phyloP scores from a whole-genome alignment of 2,329 filamentous ascomycete species.

The Diaporthe amygdali region DNA sequence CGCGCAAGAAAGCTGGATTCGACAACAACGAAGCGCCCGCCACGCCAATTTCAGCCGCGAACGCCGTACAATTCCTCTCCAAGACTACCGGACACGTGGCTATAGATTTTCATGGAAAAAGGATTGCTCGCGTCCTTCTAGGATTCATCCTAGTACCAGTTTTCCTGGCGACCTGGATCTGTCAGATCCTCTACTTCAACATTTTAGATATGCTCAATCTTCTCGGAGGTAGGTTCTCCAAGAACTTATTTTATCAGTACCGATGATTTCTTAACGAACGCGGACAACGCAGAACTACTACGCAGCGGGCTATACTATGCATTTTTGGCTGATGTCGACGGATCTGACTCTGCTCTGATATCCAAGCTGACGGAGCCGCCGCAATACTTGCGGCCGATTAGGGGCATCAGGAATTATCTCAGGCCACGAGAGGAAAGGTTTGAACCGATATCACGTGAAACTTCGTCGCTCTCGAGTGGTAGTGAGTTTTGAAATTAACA shows the following conservation, averaged over 20 bases:
- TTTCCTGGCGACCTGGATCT: neutral
- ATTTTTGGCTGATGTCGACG: neutral
- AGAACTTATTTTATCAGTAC: neutral
- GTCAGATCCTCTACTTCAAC: neutral
- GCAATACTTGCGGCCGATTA: neutral
- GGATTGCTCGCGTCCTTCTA: neutral
- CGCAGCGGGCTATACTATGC: neutral
- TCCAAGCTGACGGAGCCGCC: neutral
- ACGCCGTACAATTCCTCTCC: neutral
- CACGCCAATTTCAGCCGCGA: neutral
- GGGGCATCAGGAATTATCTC: neutral
- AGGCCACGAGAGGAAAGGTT: rapidly evolving
- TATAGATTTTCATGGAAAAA: neutral
- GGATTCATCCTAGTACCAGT: neutral
- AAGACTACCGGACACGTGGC: too few relatives aligned
- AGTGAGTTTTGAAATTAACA: too few relatives aligned
- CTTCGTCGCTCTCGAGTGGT: too few relatives aligned
- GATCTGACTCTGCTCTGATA: neutral
- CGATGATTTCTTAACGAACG: neutral
- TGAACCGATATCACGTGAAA: too few relatives aligned
- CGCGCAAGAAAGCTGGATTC: too few relatives aligned
- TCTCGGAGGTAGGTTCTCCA: neutral
- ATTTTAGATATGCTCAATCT: neutral
- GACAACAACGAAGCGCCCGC: neutral
- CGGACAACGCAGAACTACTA: neutral